A percentile compares a stretch with the other conserved stretches of the same genome.
Evolutionary conservation across 2,329 filamentous ascomycete genomes (phyloP).

Genomic region (Botryosphaeria dothidea): DNA sequence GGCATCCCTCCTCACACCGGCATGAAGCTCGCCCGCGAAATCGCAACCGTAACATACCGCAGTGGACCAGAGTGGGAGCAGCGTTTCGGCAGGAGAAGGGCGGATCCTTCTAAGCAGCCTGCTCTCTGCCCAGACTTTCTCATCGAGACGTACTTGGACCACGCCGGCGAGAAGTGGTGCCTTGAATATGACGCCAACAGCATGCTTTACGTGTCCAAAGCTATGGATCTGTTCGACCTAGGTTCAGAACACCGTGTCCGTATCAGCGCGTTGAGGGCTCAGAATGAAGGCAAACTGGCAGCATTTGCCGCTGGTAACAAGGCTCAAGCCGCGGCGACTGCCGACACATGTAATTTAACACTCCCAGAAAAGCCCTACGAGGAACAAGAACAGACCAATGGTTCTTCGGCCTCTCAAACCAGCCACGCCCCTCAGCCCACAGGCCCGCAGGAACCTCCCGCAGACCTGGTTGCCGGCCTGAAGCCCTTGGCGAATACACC

Average conservation of each 20-base stretch:
- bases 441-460: constrained; percentile 61
- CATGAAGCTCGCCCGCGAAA: constrained; percentile 97
- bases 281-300: constrained; percentile 61
- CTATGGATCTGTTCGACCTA: constrained; percentile 97
- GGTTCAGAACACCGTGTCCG: constrained; percentile 69
- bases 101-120: constrained; percentile 81
- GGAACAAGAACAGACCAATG: constrained; percentile 65
- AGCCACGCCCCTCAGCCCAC: background rate
- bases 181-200: constrained; percentile 96
- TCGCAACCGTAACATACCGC: constrained; percentile 95
- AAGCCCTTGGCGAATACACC: constrained; percentile 71
- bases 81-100: constrained; percentile 83
- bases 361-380: constrained; percentile 83
- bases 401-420: background rate
- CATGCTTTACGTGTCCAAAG: constrained; percentile 93
- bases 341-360: constrained; percentile 72
- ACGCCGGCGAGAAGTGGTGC: constrained; percentile 97
- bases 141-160: constrained; percentile 97
- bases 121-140: constrained; percentile 96
- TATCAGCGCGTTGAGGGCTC: constrained; percentile 62
- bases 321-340: constrained; percentile 26
- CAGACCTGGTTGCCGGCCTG: constrained; percentile 78
- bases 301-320: constrained; percentile 38
- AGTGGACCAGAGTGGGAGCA: constrained; percentile 98
- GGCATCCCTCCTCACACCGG: constrained; percentile 86